Evolutionary conservation across 768 basidiomycete species (phyloP), one percentile per base, ranked within the genome.

Genomic region (Suillus alpinus): DNA sequence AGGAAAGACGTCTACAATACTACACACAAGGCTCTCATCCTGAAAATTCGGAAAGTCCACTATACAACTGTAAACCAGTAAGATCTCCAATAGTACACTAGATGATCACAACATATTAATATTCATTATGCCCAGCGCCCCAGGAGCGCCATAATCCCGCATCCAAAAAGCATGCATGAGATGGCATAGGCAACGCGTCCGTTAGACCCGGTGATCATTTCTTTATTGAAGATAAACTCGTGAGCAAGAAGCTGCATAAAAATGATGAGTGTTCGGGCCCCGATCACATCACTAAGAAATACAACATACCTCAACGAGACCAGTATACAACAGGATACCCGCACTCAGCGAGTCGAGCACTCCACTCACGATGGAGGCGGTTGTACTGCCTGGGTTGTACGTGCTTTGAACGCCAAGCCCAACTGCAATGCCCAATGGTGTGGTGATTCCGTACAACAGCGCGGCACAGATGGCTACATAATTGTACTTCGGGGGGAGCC

Each of bases 211-310:
- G 83, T 79, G 72, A 88, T 85, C 88, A 95, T 92, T 60, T 92
- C 84, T 61, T 87, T 85, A 78, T 86, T 94, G 77, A 96, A 94
- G 43, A 98, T 69, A 75, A 98, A 97, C 69, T 98, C 96, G 70
- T 97, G 95, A 1, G 94, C 96, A 49, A 98, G 81, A 0, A 97
- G 82, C 88, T 90, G 63, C 1, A 6, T n/a, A 36, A n/a, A 34
- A 7, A 5, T 18, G n/a, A 57, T 71, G 8, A 68, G 59, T 39
- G 44, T 18, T 14, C 36, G 3, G 4, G 13, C 7, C 12, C 18
- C 14, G 39, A 5, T 41, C 3, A 50, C 20, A 32, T 43, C 1
- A 10, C 47, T 26, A n/a, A 63, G 18, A 43, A 44, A 36, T 16
- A 46, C 26, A 23, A 66, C 78, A 39, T 62, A 88, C 89, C 82